phyloP scores from a whole-genome alignment of 1,139 yeast species.

The Blastobotrys malaysiensis region DNA sequence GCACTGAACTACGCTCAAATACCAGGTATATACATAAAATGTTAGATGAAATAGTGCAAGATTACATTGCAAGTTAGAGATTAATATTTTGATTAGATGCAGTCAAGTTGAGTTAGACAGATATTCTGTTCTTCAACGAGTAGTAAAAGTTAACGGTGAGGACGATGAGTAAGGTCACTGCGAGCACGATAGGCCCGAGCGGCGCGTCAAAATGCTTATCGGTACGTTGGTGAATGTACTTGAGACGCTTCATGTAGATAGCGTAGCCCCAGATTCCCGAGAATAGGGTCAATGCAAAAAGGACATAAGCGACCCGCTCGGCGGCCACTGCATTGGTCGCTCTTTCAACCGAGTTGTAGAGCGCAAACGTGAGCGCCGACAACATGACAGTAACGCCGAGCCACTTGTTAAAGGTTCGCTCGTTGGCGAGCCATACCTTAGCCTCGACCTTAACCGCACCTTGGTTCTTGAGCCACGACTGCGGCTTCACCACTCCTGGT shows the following conservation, averaged over 20 bases:
- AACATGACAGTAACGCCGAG: constrained; percentile 82
- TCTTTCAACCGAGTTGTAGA: constrained; percentile 68
- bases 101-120: neutral
- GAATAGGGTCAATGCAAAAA: constrained; percentile 76
- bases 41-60: no score
- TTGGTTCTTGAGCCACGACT: constrained; percentile 69
- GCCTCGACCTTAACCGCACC: constrained; percentile 95
- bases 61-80: no score
- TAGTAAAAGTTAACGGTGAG: constrained; percentile 58
- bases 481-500: constrained; percentile 82
- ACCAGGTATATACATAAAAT: no score
- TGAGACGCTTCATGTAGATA: constrained; percentile 65
- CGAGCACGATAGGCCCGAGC: constrained; percentile 78
- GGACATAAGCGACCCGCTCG: constrained; percentile 60
- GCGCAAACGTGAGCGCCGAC: constrained; percentile 80
- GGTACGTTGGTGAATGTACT: constrained; percentile 70
- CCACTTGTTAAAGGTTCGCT: constrained; percentile 96
- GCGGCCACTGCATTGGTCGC: constrained; percentile 43
- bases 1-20: no score
- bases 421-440: constrained; percentile 97
- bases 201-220: constrained; percentile 87
- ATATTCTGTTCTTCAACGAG: constrained; percentile 4
- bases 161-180: constrained; percentile 61
- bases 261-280: constrained; percentile 87
- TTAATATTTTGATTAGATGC: neutral